Evolutionary conservation across 1,139 yeast species (phyloP), one percentile per base, ranked within the genome.

Genomic region (Komagataea norvegica): DNA sequence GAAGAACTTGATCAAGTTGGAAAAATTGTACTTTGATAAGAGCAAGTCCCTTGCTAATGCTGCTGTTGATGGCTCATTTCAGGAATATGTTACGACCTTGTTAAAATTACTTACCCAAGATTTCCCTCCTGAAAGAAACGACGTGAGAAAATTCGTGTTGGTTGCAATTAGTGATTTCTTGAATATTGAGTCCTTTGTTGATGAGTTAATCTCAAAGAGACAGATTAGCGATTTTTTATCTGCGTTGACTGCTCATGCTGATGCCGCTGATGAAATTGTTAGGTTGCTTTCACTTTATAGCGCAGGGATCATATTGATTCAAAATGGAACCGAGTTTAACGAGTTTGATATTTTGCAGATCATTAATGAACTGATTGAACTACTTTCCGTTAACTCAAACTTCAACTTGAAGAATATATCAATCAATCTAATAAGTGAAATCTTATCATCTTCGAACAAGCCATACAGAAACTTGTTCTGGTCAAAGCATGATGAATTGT

Each of bases 111-210:
- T 46, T n/a, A 27, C 28, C n/a, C 42, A 37, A 25, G 47, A 49
- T 16, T 30, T 51, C 17, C 49, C 54, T 14, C 30, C 30, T 21
- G 53, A 44, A 33, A 49, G 56, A 44, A 36, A 40, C 15, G 96
- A 88, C 51, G 82, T 85, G 23, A 72, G 79, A 52, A 83, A 84
- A 59, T 81, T 80, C 55, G 71, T 83, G 24, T 71, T 84, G 44
- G 85, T 84, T 25, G 66, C 86, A 45, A 65, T 80, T 37, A 77
- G 80, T 40, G 93, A 83, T 49, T 68, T 83, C 48, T 62, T 73
- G 17, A 53, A 55, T 7, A 42, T 54, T 17, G 56, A 53, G 5
- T 38, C 55, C 45, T 56, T 56, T 54, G 56, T 72, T 36, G 53
- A 63, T 35, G 75, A 70, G 25, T 62, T 70, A 29, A 70, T 73